A percentile compares a stretch with the other conserved stretches of the same genome.
phyloP scores from a whole-genome alignment of 805 yeast species.

The Ogataea trehaloabstinens region DNA sequence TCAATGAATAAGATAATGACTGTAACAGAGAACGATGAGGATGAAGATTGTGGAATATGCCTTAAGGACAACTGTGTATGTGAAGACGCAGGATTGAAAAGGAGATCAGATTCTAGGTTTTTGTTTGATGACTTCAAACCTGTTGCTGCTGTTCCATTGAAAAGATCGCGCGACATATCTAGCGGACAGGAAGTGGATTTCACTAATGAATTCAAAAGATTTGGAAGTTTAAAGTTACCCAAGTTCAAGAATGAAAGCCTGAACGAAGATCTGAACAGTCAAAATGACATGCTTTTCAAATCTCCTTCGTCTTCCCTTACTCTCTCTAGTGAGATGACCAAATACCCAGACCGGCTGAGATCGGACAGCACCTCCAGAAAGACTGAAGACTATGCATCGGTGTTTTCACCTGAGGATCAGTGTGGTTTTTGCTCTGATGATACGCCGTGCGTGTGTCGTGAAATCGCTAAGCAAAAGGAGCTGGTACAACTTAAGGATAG shows the following conservation, averaged over 20 bases:
- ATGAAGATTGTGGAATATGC: conserved; percentile 61
- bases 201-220: conserved; percentile 40
- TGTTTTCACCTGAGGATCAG: conserved; percentile 49
- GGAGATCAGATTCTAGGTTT: conserved; percentile 3
- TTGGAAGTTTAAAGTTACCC: conserved; percentile 26
- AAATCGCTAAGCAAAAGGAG: conserved; percentile 53
- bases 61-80: conserved; percentile 67
- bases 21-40: conserved; percentile 3
- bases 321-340: conserved; percentile 15
- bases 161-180: conserved; percentile 30
- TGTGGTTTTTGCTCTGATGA: conserved; percentile 95
- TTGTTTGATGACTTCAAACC: conserved; percentile 44
- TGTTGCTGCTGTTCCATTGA: conserved; percentile 63
- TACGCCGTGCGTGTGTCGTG: conserved; percentile 90
- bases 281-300: conserved; percentile 24
- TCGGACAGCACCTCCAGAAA: conserved; percentile 17
- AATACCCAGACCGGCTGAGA: conserved; percentile 13
- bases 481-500: conserved; percentile 22
- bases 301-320: conserved; percentile 21
- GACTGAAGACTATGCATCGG: conserved; percentile 41
- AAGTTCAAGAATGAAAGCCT: conserved; percentile 20
- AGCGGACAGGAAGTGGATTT: conserved; percentile 50
- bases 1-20: conserved; percentile 2
- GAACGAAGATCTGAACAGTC: conserved; percentile 5
- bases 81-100: conserved; percentile 30